Conservation (phyloP, 2,329 filamentous ascomycete species). For the Nothopassalora personata region DNA sequence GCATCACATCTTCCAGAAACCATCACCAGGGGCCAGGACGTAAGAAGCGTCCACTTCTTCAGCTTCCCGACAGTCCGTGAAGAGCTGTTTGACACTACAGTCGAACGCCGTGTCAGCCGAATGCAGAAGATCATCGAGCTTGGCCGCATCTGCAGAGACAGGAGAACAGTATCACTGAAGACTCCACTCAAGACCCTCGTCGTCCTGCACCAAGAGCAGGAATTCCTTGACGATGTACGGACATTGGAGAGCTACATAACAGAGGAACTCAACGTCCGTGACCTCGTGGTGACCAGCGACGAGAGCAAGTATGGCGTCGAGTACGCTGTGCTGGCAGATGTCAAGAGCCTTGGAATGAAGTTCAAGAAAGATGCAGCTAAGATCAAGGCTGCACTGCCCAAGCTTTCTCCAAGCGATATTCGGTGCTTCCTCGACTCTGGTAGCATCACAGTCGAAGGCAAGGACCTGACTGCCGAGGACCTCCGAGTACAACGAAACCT, state of each 20-base stretch:
- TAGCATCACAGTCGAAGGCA: conserved; percentile 77
- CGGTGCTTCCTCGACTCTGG: conserved; percentile 69
- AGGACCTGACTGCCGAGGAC: conserved; percentile 75
- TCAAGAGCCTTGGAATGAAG: conserved; percentile 93
- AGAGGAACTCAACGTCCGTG: conserved; percentile 86
- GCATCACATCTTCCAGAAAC: conserved; percentile 73
- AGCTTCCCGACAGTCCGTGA: conserved; percentile 81
- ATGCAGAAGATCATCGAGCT: conserved; percentile 98
- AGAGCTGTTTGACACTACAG: conserved; percentile 78
- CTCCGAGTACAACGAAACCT: conserved; percentile 75
- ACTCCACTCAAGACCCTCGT: conserved; percentile 84
- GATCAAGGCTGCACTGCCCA: conserved; percentile 84
- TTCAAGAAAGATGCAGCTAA: conserved; percentile 89
- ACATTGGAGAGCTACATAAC: conserved; percentile 82
- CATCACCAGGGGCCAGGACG: conserved; percentile 60
- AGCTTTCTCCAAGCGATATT: conserved; percentile 72
- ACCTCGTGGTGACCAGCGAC: conserved; percentile 76
- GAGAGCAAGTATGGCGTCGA: conserved; percentile 89
- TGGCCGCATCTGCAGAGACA: conserved; percentile 77
- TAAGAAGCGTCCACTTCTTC: conserved; percentile 87
- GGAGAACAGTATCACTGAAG: conserved; percentile 78
- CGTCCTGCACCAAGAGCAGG: conserved; percentile 75
- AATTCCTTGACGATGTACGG: conserved; percentile 81
- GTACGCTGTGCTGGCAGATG: conserved; percentile 85
- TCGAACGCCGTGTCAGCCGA: conserved; percentile 78